Conservation (phyloP, 2,329 filamentous ascomycete genomes). For the Epichloe brachyelytri region DNA sequence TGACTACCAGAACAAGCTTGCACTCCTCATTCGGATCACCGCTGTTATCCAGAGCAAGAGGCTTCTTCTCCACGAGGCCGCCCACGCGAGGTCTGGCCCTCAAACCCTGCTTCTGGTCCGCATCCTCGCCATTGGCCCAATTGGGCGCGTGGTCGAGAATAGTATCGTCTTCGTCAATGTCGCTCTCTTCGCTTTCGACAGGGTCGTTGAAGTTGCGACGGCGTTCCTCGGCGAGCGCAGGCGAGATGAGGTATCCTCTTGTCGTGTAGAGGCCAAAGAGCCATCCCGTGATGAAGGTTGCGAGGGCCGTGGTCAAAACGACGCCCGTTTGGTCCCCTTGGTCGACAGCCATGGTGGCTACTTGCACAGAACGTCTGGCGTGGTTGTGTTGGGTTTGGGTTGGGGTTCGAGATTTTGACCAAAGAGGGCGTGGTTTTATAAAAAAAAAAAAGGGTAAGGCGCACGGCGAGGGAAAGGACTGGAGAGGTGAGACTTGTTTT, state of each 20-base stretch:
- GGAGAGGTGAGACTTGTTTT: too few species aligned
- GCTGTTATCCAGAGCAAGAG: constrained; percentile 19
- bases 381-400: too few species aligned
- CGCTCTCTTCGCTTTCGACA: constrained; percentile 56
- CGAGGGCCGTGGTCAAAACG: constrained; percentile 58
- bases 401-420: too few species aligned
- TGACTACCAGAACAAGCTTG: constrained; percentile 83
- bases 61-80: constrained; percentile 8
- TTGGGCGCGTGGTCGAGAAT: constrained; percentile 54
- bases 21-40: constrained; percentile 57
- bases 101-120: constrained; percentile 45
- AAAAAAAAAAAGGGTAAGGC: too few species aligned
- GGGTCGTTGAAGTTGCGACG: constrained; percentile 44
- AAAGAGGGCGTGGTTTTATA: too few species aligned
- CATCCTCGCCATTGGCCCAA: constrained; percentile 49
- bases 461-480: too few species aligned
- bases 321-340: constrained; percentile 36
- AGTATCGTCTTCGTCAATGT: constrained; percentile 47
- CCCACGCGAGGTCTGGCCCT: constrained; percentile 14
- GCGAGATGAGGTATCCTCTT: constrained; percentile 45
- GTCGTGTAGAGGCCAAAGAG: constrained; percentile 66
- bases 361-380: too few species aligned
- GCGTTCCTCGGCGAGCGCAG: constrained; percentile 42
- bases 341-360: constrained; percentile 4
- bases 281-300: constrained; percentile 66